Conservation (phyloP, 176 grass and related monocot species). For the Oryza glaberrima region DNA sequence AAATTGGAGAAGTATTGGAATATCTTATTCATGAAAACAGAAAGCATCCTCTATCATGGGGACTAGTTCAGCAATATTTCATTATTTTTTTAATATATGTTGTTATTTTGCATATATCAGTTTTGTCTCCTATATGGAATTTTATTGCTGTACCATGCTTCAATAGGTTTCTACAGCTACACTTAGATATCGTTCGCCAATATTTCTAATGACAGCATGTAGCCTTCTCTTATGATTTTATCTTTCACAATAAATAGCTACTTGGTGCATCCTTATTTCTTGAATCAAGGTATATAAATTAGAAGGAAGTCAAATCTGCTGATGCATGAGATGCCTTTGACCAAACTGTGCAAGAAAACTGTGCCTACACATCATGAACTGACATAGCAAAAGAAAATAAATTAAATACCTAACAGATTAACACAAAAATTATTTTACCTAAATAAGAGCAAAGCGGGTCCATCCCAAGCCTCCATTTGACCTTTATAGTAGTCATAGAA, state of each 20-base stretch:
- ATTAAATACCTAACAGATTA: constrained; percentile 1
- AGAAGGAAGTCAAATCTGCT: constrained; percentile 40
- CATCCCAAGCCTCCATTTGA: constrained; percentile 99
- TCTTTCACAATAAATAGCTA: constrained; percentile 27
- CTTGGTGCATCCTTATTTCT: neutral
- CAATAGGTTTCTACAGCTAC: constrained; percentile 15
- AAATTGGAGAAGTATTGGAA: constrained; percentile 2
- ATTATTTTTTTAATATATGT: neutral
- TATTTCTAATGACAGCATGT: constrained; percentile 13
- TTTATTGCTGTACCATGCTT: constrained; percentile 18
- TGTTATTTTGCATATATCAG: neutral
- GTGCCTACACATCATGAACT: constrained; percentile 30
- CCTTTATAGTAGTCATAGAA: constrained; percentile 99
- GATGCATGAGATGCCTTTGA: constrained; percentile 20
- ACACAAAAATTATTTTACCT: constrained; percentile 58
- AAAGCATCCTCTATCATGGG: neutral
- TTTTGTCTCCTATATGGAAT: constrained; percentile 25
- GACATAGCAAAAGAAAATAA: constrained; percentile 45
- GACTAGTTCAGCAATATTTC: constrained; percentile 13
- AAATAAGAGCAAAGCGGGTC: constrained; percentile 97
- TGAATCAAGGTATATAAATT: constrained; percentile 14
- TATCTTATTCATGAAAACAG: constrained; percentile 12
- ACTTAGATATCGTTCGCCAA: neutral
- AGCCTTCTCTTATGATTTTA: constrained; percentile 14
- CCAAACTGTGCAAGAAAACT: constrained; percentile 36